Conservation (phyloP, 768 basidiomycete species). For the Tricholoma bakamatsutake region DNA sequence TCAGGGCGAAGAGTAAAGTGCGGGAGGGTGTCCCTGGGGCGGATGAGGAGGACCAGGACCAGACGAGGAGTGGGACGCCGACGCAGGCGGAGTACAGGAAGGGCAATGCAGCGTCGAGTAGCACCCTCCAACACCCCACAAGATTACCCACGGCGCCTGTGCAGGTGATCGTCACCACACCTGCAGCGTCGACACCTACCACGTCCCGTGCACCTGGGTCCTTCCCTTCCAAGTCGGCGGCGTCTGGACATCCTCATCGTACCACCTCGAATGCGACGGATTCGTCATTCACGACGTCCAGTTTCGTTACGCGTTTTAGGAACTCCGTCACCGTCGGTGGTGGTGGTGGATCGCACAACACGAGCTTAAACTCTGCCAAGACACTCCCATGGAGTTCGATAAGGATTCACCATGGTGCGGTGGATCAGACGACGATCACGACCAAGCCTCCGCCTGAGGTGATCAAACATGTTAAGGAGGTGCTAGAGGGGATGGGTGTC, state of each 20-base stretch:
- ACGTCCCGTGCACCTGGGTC: conserved; percentile 14
- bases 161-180: conserved; percentile 37
- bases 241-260: conserved; percentile 29
- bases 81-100: conserved; percentile 25
- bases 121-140: conserved; percentile 25
- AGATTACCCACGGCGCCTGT: conserved; percentile 23
- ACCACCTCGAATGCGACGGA: conserved; percentile 38
- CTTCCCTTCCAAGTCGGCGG: conserved; percentile 12
- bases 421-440: conserved; percentile 87
- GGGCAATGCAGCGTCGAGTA: conserved; percentile 27
- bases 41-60: conserved; percentile 17
- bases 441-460: conserved; percentile 81
- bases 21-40: conserved; percentile 30
- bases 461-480: conserved; percentile 75
- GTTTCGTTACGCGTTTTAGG: conserved; percentile 42
- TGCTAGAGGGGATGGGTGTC: conserved; percentile 85
- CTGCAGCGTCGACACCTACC: conserved; percentile 30
- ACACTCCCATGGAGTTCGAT: conserved; percentile 39
- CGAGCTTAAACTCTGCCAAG: conserved; percentile 25
- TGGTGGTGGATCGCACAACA: conserved; percentile 20
- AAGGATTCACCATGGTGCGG: conserved; percentile 85
- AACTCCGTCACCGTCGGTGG: conserved; percentile 44
- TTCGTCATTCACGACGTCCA: conserved; percentile 36
- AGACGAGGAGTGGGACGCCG: conserved; percentile 19
- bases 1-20: conserved; percentile 67